Evolutionary conservation across 441 rosid genomes (phyloP).

Genomic region (Lepidium campestre): DNA sequence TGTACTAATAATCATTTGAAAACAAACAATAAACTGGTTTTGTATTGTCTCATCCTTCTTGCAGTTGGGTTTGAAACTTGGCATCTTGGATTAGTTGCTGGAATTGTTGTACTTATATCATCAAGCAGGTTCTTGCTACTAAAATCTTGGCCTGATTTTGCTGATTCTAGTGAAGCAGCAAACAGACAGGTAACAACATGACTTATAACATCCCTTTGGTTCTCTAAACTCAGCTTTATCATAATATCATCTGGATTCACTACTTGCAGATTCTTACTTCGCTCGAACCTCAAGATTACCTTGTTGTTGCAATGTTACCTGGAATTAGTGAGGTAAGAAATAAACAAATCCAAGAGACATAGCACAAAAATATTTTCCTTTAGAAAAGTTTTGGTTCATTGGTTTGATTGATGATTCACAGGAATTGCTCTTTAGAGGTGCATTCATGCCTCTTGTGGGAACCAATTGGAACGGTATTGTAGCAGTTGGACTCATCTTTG

Average conservation of each 20-base stretch:
- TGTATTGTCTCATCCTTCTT: neutral
- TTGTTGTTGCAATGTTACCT: slow-evolving; percentile 69
- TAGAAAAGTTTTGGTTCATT: neutral
- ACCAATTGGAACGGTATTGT: slow-evolving; percentile 58
- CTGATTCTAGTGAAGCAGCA: slow-evolving; percentile 81
- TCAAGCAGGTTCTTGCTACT: slow-evolving; percentile 64
- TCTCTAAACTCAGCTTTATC: neutral
- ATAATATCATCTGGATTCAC: neutral
- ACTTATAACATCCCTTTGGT: neutral
- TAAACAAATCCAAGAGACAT: neutral
- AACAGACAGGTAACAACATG: slow-evolving; percentile 57
- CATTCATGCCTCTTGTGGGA: slow-evolving; percentile 67
- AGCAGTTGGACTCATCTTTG: slow-evolving; percentile 55
- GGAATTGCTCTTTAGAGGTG: slow-evolving; percentile 85
- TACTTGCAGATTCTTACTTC: slow-evolving; percentile 71
- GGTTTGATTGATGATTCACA: slow-evolving; percentile 19
- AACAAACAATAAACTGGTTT: neutral
- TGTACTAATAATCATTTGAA: neutral
- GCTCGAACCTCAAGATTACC: slow-evolving; percentile 72
- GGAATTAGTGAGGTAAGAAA: slow-evolving; percentile 76
- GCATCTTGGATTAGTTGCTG: slow-evolving; percentile 73
- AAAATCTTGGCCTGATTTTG: slow-evolving; percentile 72
- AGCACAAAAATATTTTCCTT: neutral
- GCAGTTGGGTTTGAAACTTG: slow-evolving; percentile 79
- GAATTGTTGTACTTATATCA: slow-evolving; percentile 62